phyloP scores from a whole-genome alignment of 805 yeast species.

The Starmerella roubikii region DNA sequence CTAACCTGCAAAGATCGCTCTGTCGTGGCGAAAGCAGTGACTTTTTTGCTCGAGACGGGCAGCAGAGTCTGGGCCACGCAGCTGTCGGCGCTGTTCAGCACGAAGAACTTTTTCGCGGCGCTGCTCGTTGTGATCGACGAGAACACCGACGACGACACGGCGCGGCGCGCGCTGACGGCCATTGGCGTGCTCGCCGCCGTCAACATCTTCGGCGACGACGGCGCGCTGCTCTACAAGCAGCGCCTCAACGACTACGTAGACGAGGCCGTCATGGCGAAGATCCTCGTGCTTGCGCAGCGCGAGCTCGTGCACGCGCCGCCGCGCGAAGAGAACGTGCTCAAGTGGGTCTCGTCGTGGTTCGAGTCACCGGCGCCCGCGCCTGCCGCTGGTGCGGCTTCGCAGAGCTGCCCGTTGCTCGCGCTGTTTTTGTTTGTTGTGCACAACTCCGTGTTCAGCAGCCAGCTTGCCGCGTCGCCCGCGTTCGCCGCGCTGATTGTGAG shows the following conservation, averaged over 20 bases:
- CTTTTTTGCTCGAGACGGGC: constrained; percentile 21
- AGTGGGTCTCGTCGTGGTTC: constrained; percentile 5
- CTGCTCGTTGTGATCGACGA: constrained; percentile 25
- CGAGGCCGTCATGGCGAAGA: constrained; percentile 25
- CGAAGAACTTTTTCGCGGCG: constrained; percentile 29
- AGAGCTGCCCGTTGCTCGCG: constrained; percentile 15
- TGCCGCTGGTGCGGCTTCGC: neutral
- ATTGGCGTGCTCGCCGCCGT: constrained; percentile 29
- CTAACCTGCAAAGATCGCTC: constrained; percentile 16
- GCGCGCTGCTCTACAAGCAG: constrained; percentile 26
- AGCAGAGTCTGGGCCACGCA: constrained; percentile 26
- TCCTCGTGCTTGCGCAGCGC: constrained; percentile 22
- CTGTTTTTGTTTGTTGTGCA: constrained; percentile 27
- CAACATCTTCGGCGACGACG: constrained; percentile 26
- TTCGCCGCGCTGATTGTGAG: constrained; percentile 24
- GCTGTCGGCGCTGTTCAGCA: constrained; percentile 25
- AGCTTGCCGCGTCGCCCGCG: constrained; percentile 21
- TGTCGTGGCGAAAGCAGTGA: constrained; percentile 8
- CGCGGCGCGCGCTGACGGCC: constrained; percentile 25
- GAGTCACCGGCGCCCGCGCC: no score
- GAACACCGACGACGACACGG: constrained; percentile 19
- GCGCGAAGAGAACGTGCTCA: neutral
- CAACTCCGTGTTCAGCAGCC: constrained; percentile 26
- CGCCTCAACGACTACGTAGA: constrained; percentile 30
- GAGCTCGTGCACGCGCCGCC: constrained; percentile 10